Evolutionary conservation across 371 early-diverging fungal species (phyloP), one percentile per base, ranked within the genome.

Genomic region (Apophysomyces ossiformis): DNA sequence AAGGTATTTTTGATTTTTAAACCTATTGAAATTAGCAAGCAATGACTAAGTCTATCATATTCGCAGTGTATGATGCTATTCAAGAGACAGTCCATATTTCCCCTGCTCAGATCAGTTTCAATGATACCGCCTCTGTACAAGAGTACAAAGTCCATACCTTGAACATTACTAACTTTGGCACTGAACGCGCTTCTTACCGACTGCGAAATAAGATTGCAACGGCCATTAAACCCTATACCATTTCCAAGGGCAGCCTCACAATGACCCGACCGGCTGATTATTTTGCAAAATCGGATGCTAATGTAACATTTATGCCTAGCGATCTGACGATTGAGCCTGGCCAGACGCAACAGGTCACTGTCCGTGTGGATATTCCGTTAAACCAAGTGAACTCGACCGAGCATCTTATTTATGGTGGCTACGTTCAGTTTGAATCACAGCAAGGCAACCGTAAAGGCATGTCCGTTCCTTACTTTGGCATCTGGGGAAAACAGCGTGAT

Each of bases 51-150:
- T 13, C 32, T 46, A 1, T 43, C 41, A 18, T 26, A 15, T 37
- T 36, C 1, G 3, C 56, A 77, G 80, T 88, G 44, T 78, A 78
- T 67, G 78, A 86, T 65, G 83, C 94, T 13, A 79, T 93, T 63
- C 61, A 58, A 32, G 69, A 87, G 37, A 61, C 76, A 16, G 73
- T 85, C 12, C 67, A 79, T 36, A 74, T 93, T n/a, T 66, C 77
- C 1, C 95, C 95, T 18, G 83, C 86, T 5, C 76, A 75, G 50
- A 61, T 92, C 36, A 86, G 90, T 50, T 83, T 95, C 60, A 91
- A 94, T 64, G 90, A 91, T 68, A 87, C 90, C 26, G 73, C 68
- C 7, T 50, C 43, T 69, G 79, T 61, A 68, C 71, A 50, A 11
- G 21, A 50, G 21, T 50, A 50, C 63, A 69, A 68, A 37, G 43